Conservation (phyloP, 768 basidiomycete genomes). For the Baorangia bicolor region DNA sequence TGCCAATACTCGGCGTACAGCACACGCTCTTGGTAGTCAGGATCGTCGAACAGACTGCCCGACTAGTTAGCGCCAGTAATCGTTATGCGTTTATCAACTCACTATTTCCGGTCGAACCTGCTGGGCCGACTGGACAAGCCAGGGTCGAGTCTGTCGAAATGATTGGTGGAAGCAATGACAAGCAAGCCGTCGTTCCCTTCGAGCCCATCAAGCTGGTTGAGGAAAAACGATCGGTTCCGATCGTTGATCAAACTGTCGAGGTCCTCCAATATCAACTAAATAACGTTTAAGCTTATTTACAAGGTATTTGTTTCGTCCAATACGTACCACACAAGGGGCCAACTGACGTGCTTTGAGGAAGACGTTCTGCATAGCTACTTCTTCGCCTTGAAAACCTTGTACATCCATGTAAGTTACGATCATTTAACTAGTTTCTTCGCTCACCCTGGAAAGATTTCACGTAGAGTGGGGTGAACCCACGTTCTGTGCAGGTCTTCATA, state of each 20-base stretch:
- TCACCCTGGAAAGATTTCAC: conserved; percentile 78
- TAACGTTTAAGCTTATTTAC: not conserved
- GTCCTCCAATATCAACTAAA: conserved; percentile 50
- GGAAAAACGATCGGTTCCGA: conserved; percentile 79
- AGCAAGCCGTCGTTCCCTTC: conserved; percentile 79
- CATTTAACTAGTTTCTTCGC: conserved; percentile 13
- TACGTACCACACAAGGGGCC: conserved; percentile 64
- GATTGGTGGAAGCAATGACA: conserved; percentile 79
- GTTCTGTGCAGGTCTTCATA: conserved; percentile 68
- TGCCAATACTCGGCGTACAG: conserved; percentile 82
- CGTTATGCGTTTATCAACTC: conserved; percentile 28
- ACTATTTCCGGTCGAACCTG: conserved; percentile 88
- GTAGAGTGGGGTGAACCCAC: conserved; percentile 68
- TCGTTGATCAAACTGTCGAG: conserved; percentile 81
- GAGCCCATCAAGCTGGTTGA: conserved; percentile 83
- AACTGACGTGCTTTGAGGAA: conserved; percentile 73
- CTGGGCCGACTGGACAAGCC: conserved; percentile 76
- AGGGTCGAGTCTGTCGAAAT: conserved; percentile 77
- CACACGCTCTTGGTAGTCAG: conserved; percentile 58
- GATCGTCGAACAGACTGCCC: conserved; percentile 70
- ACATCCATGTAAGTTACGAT: conserved; percentile 7
- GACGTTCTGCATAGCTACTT: conserved; percentile 61
- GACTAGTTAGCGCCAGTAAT: not conserved
- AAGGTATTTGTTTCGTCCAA: conserved; percentile 34
- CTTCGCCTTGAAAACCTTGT: conserved; percentile 59